Percentiles rank a stretch among this genome's conserved stretches.
These are phyloP conservation scores for Taphrina betulina DNA, from an alignment of 1,139 yeast genomes.

Conservation along the genomic window DNA sequence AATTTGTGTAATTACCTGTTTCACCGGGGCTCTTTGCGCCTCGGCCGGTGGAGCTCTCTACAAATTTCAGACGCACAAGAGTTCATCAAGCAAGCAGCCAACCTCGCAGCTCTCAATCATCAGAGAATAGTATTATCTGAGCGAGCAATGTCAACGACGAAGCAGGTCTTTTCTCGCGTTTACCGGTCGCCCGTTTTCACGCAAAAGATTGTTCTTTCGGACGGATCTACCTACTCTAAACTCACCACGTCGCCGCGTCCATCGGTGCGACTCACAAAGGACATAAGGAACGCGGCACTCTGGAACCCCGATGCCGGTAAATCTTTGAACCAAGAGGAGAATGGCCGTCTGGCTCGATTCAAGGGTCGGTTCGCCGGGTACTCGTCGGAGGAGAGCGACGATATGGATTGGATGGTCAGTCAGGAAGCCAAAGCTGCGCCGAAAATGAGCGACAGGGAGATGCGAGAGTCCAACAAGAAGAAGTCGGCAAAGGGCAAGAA, in stretches of 20 bases:
- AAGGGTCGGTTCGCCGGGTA: conserved; percentile 30
- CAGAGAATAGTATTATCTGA: too few species aligned
- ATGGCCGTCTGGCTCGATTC: conserved; percentile 31
- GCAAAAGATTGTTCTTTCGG: conserved; percentile 33
- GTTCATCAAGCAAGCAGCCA: too few species aligned
- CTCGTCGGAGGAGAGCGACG: neutral
- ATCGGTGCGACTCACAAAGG: conserved; percentile 30
- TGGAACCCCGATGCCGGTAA: conserved; percentile 33
- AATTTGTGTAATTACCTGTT: too few species aligned
- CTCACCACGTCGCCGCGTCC: conserved; percentile 35
- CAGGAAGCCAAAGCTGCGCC: conserved; percentile 20
- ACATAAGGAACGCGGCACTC: conserved; percentile 31
- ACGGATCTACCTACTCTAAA: conserved; percentile 32
- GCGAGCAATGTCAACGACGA: too few species aligned
- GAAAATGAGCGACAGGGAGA: conserved; percentile 27
- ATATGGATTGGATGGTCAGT: conserved; percentile 31
- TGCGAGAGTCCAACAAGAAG: conserved; percentile 25
- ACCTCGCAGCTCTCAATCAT: too few species aligned
- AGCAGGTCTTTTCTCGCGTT: conserved; percentile 18
- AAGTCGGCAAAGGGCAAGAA: conserved; percentile 30
- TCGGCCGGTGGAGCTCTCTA: too few species aligned
- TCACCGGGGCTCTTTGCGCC: too few species aligned
- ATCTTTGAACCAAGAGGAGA: conserved; percentile 27
- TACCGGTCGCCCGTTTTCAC: conserved; percentile 28
- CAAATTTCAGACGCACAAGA: too few species aligned